These are phyloP conservation scores for Spathaspora boniae DNA, from an alignment of 805 yeast genomes.

Conservation along the genomic window DNA sequence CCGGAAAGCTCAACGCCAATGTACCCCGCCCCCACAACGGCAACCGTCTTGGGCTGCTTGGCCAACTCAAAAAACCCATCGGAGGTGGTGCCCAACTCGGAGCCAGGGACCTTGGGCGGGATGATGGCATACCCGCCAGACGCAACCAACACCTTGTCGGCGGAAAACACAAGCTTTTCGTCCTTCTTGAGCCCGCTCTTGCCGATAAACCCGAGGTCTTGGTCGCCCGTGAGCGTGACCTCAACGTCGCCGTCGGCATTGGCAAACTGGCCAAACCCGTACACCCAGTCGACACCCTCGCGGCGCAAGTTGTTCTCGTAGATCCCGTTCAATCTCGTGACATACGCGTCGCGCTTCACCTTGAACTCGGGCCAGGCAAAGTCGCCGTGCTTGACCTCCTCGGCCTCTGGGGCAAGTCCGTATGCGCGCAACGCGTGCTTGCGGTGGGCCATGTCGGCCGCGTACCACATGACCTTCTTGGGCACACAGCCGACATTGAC, in stretches of 20 bases:
- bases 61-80: constrained; percentile 87
- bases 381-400: constrained; percentile 43
- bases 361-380: constrained; percentile 85
- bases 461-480: constrained; percentile 98
- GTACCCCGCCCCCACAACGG: constrained; percentile 96
- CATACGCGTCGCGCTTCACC: constrained; percentile 87
- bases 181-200: constrained; percentile 36
- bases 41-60: constrained; percentile 86
- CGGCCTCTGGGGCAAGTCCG: constrained; percentile 65
- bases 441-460: constrained; percentile 81
- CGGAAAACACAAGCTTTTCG: constrained; percentile 63
- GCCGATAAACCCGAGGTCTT: constrained; percentile 33
- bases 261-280: constrained; percentile 81
- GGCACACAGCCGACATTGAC: constrained; percentile 99
- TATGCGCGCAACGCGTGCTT: constrained; percentile 74
- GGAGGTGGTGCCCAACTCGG: constrained; percentile 78
- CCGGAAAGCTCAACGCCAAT: constrained; percentile 96
- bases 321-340: constrained; percentile 84
- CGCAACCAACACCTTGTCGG: constrained; percentile 82
- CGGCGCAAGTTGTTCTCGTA: constrained; percentile 82
- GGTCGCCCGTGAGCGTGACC: constrained; percentile 52
- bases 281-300: constrained; percentile 84
- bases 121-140: constrained; percentile 86
- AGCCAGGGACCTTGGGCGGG: constrained; percentile 73
- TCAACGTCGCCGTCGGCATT: constrained; percentile 67